Percentiles rank a stretch among this genome's conserved stretches.
phyloP scores from a whole-genome alignment of 1,284 basidiomycete species.

The Trametes hirsuta region DNA sequence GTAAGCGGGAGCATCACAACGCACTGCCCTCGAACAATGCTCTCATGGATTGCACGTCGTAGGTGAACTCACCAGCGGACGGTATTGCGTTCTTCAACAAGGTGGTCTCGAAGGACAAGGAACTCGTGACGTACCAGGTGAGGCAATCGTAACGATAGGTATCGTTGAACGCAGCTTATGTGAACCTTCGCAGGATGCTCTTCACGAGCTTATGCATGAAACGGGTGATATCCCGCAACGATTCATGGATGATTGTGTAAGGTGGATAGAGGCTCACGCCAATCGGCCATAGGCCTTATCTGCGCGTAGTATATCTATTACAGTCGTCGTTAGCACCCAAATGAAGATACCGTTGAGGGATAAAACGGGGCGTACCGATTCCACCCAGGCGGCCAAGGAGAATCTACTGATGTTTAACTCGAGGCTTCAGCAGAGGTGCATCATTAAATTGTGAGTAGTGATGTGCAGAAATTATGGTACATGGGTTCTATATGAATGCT shows the following conservation, averaged over 20 bases:
- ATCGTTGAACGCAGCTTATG: not conserved
- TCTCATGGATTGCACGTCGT: not conserved
- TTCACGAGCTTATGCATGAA: slow-evolving; percentile 86
- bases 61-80: slow-evolving; percentile 66
- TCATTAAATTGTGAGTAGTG: not conserved
- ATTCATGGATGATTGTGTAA: slow-evolving; percentile 53
- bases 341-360: too few relatives aligned
- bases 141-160: slow-evolving; percentile 19
- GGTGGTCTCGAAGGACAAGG: slow-evolving; percentile 64
- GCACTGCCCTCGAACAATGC: not conserved
- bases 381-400: too few relatives aligned
- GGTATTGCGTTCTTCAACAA: slow-evolving; percentile 65
- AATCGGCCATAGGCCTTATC: too few relatives aligned
- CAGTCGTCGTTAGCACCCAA: too few relatives aligned
- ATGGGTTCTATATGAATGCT: not conserved
- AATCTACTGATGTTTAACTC: too few relatives aligned
- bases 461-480: not conserved
- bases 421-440: too few relatives aligned
- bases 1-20: slow-evolving; percentile 35
- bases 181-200: slow-evolving; percentile 56
- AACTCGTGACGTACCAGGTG: slow-evolving; percentile 38
- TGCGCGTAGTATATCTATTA: too few relatives aligned
- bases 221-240: slow-evolving; percentile 66
- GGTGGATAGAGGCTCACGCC: slow-evolving; percentile 52
- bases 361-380: too few relatives aligned